phyloP scores from a whole-genome alignment of 768 basidiomycete species.

The Agaricus blazei region DNA sequence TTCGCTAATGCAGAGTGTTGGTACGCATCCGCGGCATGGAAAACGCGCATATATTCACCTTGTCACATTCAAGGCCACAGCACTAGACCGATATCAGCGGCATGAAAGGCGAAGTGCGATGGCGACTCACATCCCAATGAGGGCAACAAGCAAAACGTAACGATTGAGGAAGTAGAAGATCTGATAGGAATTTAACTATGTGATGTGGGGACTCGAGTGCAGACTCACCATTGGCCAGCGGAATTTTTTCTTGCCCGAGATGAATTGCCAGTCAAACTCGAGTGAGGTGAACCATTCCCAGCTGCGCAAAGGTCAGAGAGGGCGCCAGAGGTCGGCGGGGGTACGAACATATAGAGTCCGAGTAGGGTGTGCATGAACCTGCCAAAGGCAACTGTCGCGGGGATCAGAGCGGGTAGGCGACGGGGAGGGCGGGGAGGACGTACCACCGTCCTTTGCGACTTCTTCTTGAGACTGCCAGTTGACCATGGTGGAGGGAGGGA shows the following conservation, averaged over 20 bases:
- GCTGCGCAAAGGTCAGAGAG: slow-evolving; percentile 25
- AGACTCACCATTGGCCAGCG: slow-evolving; percentile 59
- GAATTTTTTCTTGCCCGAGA: slow-evolving; percentile 52
- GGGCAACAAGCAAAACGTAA: slow-evolving; percentile 57
- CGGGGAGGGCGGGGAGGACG: slow-evolving; percentile 7
- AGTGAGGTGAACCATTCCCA: slow-evolving; percentile 67
- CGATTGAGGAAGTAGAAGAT: slow-evolving; percentile 68
- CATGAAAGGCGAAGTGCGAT: background rate
- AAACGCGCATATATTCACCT: slow-evolving; percentile 25
- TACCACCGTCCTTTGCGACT: slow-evolving; percentile 44
- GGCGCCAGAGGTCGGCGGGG: background rate
- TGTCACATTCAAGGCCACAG: slow-evolving; percentile 55
- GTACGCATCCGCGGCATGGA: background rate
- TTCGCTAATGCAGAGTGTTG: slow-evolving; percentile 24
- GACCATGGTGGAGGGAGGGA: slow-evolving; percentile 35
- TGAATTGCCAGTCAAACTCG: slow-evolving; percentile 59
- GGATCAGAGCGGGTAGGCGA: background rate
- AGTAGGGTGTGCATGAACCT: slow-evolving; percentile 58
- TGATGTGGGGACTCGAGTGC: background rate
- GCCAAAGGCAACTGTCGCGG: slow-evolving; percentile 34
- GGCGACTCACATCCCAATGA: slow-evolving; percentile 61
- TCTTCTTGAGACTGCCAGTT: slow-evolving; percentile 51
- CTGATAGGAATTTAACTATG: slow-evolving; percentile 23
- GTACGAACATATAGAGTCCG: slow-evolving; percentile 53
- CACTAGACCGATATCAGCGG: slow-evolving; percentile 25